Percentiles rank a stretch among this genome's conserved stretches.
These are phyloP conservation scores for Saturnispora serradocipensis DNA, from an alignment of 805 yeast species.

Conservation along the genomic window DNA sequence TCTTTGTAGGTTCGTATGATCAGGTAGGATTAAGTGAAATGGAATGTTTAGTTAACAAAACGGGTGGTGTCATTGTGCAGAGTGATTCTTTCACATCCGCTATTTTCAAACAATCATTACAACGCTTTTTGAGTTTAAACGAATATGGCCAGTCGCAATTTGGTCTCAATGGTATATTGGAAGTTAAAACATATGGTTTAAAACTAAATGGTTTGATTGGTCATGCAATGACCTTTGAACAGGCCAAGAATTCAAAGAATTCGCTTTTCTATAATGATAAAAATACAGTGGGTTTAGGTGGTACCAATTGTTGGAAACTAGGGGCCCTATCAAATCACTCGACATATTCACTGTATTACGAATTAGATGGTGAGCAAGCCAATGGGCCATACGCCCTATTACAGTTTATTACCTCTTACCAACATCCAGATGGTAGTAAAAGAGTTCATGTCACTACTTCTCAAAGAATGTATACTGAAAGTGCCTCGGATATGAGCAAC, in stretches of 20 bases:
- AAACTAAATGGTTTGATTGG: slow-evolving; percentile 55
- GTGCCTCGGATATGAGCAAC: slow-evolving; percentile 21
- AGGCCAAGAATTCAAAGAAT: background rate
- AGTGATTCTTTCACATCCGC: slow-evolving; percentile 60
- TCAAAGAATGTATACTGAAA: slow-evolving; percentile 34
- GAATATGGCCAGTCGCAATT: slow-evolving; percentile 34
- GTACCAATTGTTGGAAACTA: slow-evolving; percentile 51
- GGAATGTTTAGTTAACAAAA: slow-evolving; percentile 46
- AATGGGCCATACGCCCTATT: slow-evolving; percentile 20
- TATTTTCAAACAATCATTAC: slow-evolving; percentile 57
- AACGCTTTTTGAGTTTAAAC: slow-evolving; percentile 34
- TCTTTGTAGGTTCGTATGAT: slow-evolving; percentile 60
- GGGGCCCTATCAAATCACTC: slow-evolving; percentile 49
- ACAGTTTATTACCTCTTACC: slow-evolving; percentile 54
- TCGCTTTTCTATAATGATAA: slow-evolving; percentile 12
- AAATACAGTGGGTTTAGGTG: slow-evolving; percentile 37
- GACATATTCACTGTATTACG: slow-evolving; percentile 51
- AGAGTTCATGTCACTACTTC: slow-evolving; percentile 56
- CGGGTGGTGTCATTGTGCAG: slow-evolving; percentile 57
- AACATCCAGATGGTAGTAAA: slow-evolving; percentile 49
- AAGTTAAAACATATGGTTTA: slow-evolving; percentile 44
- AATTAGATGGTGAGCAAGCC: slow-evolving; percentile 26
- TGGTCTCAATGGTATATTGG: slow-evolving; percentile 54
- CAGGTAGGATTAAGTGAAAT: slow-evolving; percentile 62
- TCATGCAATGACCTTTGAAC: slow-evolving; percentile 42